These are phyloP conservation scores for Berberis vulgaris DNA, from an alignment of 164 flowering plant species.

Conservation along the genomic window DNA sequence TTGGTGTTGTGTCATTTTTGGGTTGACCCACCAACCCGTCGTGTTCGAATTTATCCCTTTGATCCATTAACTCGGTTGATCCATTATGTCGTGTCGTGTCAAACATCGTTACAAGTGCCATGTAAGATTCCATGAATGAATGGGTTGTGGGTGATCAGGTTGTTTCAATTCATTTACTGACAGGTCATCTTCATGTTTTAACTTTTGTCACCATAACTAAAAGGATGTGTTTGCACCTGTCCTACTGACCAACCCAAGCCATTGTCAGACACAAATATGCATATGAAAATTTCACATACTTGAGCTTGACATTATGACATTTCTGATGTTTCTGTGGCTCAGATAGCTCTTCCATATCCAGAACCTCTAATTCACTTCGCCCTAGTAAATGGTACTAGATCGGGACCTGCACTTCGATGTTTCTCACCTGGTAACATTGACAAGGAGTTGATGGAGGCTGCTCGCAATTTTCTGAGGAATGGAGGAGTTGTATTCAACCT, in stretches of 20 bases:
- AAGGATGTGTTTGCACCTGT: not conserved
- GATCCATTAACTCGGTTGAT: too few relatives aligned
- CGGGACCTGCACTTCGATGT: conserved; percentile 79
- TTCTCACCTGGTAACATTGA: conserved; percentile 75
- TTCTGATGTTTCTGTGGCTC: conserved; percentile 5
- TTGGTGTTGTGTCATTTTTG: too few relatives aligned
- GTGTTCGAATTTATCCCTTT: too few relatives aligned
- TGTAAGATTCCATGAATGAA: too few relatives aligned
- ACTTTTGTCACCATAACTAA: too few relatives aligned
- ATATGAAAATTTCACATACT: not conserved
- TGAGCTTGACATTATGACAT: not conserved
- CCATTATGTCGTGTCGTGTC: too few relatives aligned
- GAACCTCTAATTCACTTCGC: conserved; percentile 87
- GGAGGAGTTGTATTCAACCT: conserved; percentile 59
- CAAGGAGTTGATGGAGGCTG: conserved; percentile 67
- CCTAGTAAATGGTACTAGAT: conserved; percentile 55
- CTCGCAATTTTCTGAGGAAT: conserved; percentile 44
- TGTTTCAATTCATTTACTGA: too few relatives aligned
- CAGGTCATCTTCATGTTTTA: too few relatives aligned
- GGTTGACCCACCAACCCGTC: too few relatives aligned
- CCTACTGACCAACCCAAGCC: not conserved
- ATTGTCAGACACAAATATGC: too few relatives aligned
- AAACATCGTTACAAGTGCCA: too few relatives aligned
- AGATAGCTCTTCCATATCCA: conserved; percentile 66
- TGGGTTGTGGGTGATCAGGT: too few relatives aligned